Percentiles rank a stretch among this genome's conserved stretches.
Evolutionary conservation across 345 rosid genomes (phyloP).

Genomic region (Hibiscus mutabilis): DNA sequence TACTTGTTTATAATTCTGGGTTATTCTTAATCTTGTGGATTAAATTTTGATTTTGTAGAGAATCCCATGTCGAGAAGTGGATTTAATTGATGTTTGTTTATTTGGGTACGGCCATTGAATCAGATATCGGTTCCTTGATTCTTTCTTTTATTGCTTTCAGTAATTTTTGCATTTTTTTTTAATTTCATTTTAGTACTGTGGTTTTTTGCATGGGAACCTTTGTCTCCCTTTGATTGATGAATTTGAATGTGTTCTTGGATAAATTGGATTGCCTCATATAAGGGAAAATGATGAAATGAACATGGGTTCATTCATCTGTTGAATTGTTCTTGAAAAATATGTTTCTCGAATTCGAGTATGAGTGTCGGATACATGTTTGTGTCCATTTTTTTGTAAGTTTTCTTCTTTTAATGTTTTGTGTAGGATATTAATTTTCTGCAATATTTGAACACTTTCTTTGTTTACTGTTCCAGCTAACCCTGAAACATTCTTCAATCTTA

Average conservation of each 20-base stretch:
- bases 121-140: background rate
- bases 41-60: background rate
- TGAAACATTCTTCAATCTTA: background rate
- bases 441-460: background rate
- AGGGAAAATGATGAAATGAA: background rate
- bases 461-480: background rate
- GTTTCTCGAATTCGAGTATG: background rate
- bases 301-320: background rate
- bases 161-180: too few relatives aligned
- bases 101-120: background rate
- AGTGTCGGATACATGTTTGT: background rate
- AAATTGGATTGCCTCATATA: background rate
- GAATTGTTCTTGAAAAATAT: background rate
- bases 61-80: background rate
- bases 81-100: background rate
- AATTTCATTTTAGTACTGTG: background rate
- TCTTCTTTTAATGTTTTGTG: too few relatives aligned
- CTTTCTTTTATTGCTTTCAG: background rate
- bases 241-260: background rate
- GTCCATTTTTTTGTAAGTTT: background rate
- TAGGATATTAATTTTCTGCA: background rate
- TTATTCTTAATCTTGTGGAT: background rate
- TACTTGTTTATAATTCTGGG: background rate
- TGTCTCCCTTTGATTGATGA: background rate
- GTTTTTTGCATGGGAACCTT: background rate